Evolutionary conservation across 2,329 filamentous ascomycete genomes (phyloP).

Genomic region (Diaporthe aspalathi): DNA sequence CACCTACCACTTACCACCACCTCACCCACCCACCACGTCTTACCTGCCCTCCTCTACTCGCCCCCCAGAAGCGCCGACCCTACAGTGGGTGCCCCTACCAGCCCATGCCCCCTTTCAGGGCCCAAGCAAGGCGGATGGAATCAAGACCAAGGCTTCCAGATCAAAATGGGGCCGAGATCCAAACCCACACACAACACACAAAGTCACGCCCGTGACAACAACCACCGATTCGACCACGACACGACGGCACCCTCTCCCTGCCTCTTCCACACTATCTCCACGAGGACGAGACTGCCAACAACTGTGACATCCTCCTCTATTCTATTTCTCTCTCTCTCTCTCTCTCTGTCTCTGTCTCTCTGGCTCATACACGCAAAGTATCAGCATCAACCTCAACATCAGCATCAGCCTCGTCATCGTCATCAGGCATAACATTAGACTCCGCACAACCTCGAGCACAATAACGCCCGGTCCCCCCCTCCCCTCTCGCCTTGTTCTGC

Average conservation of each 20-base stretch:
- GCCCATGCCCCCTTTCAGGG: slow-evolving; percentile 16
- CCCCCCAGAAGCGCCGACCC: background rate
- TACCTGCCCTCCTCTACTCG: too few relatives aligned
- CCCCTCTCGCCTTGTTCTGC: background rate
- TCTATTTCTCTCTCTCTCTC: too few relatives aligned
- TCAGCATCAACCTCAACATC: too few relatives aligned
- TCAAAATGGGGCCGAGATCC: slow-evolving; percentile 11
- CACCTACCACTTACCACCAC: too few relatives aligned
- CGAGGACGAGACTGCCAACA: background rate
- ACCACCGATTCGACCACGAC: slow-evolving; percentile 1
- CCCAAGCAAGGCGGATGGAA: slow-evolving; percentile 21
- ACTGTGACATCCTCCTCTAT: background rate
- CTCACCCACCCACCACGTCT: too few relatives aligned
- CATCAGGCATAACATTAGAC: background rate
- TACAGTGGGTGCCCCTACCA: background rate
- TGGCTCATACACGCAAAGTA: background rate
- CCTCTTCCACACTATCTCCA: background rate
- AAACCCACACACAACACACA: slow-evolving; percentile 27
- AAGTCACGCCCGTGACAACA: background rate
- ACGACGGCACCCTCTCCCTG: background rate
- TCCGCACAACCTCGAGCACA: background rate
- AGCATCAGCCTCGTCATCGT: background rate
- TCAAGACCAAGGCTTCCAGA: slow-evolving; percentile 25
- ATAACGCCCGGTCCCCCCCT: background rate
- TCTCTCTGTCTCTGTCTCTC: too few relatives aligned